Evolutionary conservation across 441 rosid species (phyloP), one percentile per base, ranked within the genome.

Genomic region (Euphorbia neoarborescens): DNA sequence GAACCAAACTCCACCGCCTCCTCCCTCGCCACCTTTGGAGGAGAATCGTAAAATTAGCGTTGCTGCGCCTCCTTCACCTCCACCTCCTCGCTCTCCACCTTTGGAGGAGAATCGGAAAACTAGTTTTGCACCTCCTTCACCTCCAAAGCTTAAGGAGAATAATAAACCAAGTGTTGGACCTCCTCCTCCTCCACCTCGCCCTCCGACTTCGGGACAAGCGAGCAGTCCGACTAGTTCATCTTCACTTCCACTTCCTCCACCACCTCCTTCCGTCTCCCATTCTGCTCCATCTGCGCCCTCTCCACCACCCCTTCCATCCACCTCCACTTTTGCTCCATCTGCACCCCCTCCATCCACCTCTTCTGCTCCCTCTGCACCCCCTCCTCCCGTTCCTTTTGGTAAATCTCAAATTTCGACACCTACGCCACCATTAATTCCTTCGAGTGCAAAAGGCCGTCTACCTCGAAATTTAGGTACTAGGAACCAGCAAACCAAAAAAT

Each of bases 401-500:
- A 82, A 84, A 73, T 63, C 77, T 15, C 75, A 64, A 34, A 59
- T 85, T 69, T 70, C 75, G 15, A 66, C 86, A 51, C 67, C 81
- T 75, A 88, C 75, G 13, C 76, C 89, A 73, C 85, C 91, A 68
- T 70, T 70, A 56, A 73, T 78, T 66, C 37, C 89, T 84, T 69
- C 84, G 11, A 79, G 77, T 66, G 77, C 82, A 75, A 94, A 80
- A 81, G 93, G 96, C 35, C 78, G 90, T 56, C 75, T 90, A 75
- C 83, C 91, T 37, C 99, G 95, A 46, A 74, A 83, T 66, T 74
- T 87, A 73, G 78, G 77, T 81, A 75, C 80, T 50, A 91, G 76
- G 84, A 81, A 71, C 72, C 69, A 77, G 73, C 88, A 86, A 57
- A 71, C 85, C 56, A 88, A 89, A 78, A 94, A 91, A 83, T 76